Base-by-base conservation (phyloP, 208 protist species). In the Leishmania mexicana region DNA sequence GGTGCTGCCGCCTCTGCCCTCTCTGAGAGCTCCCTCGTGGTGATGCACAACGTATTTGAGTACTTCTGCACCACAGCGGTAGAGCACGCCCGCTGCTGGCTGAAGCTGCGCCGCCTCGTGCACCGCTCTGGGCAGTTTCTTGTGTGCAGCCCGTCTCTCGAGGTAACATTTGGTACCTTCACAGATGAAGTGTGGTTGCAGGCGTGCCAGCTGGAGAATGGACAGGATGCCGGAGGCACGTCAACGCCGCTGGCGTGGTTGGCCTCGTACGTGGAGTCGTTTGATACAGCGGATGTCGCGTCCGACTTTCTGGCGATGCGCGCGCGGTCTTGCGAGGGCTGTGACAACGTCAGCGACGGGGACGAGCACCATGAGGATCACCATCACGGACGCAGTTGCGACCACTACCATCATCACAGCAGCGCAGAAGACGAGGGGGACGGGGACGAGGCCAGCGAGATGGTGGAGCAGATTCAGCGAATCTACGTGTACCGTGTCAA, bases 21-120 rank as follows among this genome's bases (percentile, higher is more conserved):
- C 53, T 42, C 75, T 31, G 74, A 45, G 0, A 88, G 88, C 57
- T 86, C 94, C 76, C 83, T 97, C n/a, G 49, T 96, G 19, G 89
- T 97, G 72, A 80, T 97, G 53, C 94, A 97, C 89, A 97, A 97
- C 83, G 92, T 97, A 0, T 97, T 97, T 81, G 92, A 97, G 83
- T 97, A 96, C 80, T 97, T 97, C 80, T 86, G 75, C 72, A 40
- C 74, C 15, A 80, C 86, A 4, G 58, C 76, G 5, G 84, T 86
- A 38, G 89, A 88, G 28, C 94, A 97, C 83, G 78, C 94, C 17
- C 40, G 53, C 57, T 94, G 86, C 71, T 97, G 94, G 93, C 54
- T 84, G 75, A 88, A 89, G 76, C 86, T 97, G 81, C 89, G 89
- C 40, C 76, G 87, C 38, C 53, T 87, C 24, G 86, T 93, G 45